These are phyloP conservation scores for Periconia sp. DNA, from an alignment of 2,329 filamentous ascomycete species.

Conservation along the genomic window DNA sequence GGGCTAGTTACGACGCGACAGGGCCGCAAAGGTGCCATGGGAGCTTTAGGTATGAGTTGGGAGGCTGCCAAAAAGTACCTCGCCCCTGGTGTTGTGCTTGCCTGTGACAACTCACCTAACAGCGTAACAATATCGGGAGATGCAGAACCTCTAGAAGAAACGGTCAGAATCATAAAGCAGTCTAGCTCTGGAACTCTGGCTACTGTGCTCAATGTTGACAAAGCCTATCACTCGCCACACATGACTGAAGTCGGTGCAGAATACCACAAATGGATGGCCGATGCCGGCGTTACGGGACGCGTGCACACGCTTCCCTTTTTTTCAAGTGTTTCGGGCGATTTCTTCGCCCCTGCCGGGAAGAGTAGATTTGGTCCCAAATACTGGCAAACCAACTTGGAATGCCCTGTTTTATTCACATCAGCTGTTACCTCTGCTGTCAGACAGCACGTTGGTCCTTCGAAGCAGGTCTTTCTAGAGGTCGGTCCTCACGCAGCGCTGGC, in stretches of 20 bases:
- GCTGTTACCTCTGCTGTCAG: background rate
- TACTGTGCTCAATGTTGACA: slow-evolving; percentile 41
- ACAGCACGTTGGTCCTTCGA: background rate
- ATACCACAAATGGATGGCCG: no score
- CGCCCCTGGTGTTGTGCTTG: background rate
- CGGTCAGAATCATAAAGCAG: background rate
- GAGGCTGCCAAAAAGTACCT: background rate
- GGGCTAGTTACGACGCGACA: slow-evolving; percentile 8
- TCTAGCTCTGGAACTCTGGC: background rate
- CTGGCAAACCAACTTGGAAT: slow-evolving; percentile 11
- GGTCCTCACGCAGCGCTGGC: slow-evolving; percentile 11
- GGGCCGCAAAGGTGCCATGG: slow-evolving; percentile 4
- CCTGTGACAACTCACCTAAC: slow-evolving; percentile 35
- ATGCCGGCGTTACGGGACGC: no score
- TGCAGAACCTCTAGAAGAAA: slow-evolving; percentile 34
- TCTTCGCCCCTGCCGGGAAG: no score
- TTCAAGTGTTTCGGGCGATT: no score
- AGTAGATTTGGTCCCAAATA: slow-evolving; percentile 7
- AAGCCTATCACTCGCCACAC: slow-evolving; percentile 52
- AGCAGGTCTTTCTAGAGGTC: background rate
- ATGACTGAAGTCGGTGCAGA: no score
- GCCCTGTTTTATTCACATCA: slow-evolving; percentile 8
- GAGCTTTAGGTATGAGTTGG: background rate
- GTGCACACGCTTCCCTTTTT: no score
- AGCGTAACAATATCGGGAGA: slow-evolving; percentile 51